Conservation (phyloP, 805 yeast species). For the Candida wancherniae region DNA sequence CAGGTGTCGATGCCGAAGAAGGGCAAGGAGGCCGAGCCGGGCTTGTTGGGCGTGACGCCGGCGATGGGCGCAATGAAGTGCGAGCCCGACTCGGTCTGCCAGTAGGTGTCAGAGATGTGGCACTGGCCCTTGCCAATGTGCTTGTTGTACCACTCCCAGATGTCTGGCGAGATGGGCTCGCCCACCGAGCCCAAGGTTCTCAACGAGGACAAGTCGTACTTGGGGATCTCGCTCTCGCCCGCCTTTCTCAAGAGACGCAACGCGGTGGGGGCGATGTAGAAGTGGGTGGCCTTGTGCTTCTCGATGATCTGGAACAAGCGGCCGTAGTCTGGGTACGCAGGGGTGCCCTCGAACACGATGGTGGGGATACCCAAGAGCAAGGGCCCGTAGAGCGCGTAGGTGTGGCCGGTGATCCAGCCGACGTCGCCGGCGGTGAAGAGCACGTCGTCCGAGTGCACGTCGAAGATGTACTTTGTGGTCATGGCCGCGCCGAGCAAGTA, state of each 20-base stretch:
- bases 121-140: conserved; percentile 65
- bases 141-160: conserved; percentile 83
- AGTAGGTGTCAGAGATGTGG: conserved; percentile 77
- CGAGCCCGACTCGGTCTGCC: conserved; percentile 88
- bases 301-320: conserved; percentile 79
- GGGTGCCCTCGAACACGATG: conserved; percentile 81
- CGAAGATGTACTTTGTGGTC: conserved; percentile 73
- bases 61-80: conserved; percentile 76
- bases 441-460: conserved; percentile 67
- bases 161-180: conserved; percentile 81
- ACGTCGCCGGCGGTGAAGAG: conserved; percentile 87
- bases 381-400: conserved; percentile 81
- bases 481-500: conserved; percentile 68
- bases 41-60: conserved; percentile 71
- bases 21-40: conserved; percentile 82
- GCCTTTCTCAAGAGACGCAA: conserved; percentile 70
- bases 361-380: conserved; percentile 72
- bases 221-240: conserved; percentile 58
- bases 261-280: conserved; percentile 84
- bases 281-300: conserved; percentile 67
- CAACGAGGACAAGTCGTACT: conserved; percentile 57
- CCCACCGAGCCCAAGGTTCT: conserved; percentile 80
- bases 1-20: conserved; percentile 76
- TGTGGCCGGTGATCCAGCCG: conserved; percentile 90
- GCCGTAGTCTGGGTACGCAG: conserved; percentile 76